Evolutionary conservation across 441 rosid species (phyloP), one percentile per base, ranked within the genome.

Genomic region (Adansonia rubrostipa): DNA sequence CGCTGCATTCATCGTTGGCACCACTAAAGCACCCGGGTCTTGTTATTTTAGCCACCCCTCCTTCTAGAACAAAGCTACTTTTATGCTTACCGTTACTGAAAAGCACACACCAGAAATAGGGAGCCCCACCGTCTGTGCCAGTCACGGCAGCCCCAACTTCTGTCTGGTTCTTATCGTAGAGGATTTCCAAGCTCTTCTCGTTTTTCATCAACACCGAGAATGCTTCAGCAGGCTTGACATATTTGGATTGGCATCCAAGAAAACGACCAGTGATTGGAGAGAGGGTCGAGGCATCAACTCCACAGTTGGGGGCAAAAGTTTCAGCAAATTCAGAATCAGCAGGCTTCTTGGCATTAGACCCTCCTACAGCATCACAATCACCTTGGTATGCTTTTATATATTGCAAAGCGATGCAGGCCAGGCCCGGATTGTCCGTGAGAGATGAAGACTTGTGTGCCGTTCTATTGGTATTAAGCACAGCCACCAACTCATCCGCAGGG

Each of bases 331-430:
- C 82, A 63, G 92, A 75, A 67, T 89, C 92, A 6, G 87, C 71
- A n/a, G 97, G 97, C 77, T 89, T 92, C 89, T 85, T 89, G 75
- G 97, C 92, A 45, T 87, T 73, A 3, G 86, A 9, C 22, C 94
- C 97, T 42, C 93, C 93, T 14, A 92, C 85, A 7, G 85, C 91
- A 60, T 58, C 44, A 48, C 97, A 92, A 28, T 88, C 81, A 57
- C 97, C 97, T 84, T 85, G 80, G 82, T 87, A 89, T 28, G 90
- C 94, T 84, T 90, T 92, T 81, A 88, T 85, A 79, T 90, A 90
- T 80, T 92, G 94, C 84, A 92, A 82, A 42, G 94, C 94, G 76
- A 92, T 82, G 87, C 97, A 92, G 19, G 89, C 97, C 40, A 92
- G 82, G 76, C 97, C 93, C 0, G 90, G 82, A 77, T 90, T 89